phyloP scores from a whole-genome alignment of 441 rosid genomes.

The Pelargonium citronellum region DNA sequence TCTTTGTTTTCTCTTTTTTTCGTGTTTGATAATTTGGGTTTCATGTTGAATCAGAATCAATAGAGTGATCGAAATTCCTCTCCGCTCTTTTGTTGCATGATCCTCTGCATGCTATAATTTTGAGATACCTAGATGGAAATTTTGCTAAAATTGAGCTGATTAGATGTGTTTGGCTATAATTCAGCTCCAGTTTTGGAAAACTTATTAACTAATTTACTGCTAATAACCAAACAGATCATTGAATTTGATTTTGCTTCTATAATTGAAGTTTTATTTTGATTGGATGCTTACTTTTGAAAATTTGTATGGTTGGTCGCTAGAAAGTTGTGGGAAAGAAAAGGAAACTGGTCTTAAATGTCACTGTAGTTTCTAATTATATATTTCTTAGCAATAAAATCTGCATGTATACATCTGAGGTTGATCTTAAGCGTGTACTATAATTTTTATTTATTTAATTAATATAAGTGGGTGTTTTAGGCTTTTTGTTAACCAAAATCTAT shows the following conservation, averaged over 20 bases:
- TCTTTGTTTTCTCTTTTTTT: not conserved
- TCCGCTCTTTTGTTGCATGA: not conserved
- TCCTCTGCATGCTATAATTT: not conserved
- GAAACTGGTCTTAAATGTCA: no score
- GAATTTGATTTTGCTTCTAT: no score
- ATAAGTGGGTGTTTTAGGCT: not conserved
- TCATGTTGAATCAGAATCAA: not conserved
- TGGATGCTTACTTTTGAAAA: no score
- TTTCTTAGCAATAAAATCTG: no score
- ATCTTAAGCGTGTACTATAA: not conserved
- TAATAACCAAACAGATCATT: no score
- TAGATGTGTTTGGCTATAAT: not conserved
- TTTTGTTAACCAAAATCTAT: not conserved
- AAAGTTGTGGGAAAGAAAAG: no score
- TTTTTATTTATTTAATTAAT: not conserved
- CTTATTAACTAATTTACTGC: no score
- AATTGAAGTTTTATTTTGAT: no score
- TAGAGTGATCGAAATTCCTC: not conserved
- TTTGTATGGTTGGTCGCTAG: no score
- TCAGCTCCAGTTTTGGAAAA: no score
- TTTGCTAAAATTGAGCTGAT: not conserved
- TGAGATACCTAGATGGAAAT: conserved; percentile 1
- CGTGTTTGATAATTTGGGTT: not conserved
- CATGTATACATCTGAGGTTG: no score
- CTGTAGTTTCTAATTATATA: no score